phyloP scores from a whole-genome alignment of 1,284 basidiomycete species.

The Hymenochaete sp. region DNA sequence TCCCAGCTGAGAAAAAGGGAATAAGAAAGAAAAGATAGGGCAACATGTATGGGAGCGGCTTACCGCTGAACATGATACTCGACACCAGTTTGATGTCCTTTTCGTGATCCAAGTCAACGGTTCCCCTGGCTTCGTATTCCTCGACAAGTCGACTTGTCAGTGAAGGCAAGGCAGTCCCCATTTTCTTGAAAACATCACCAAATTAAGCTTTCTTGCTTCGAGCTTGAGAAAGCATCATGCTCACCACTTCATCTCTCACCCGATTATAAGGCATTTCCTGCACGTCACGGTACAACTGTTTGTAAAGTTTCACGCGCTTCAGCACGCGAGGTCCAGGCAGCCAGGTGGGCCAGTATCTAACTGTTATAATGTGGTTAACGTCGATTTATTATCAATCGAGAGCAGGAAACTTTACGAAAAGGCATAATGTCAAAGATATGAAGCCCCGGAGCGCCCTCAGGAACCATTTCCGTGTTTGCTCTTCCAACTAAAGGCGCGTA shows the following conservation, averaged over 20 bases:
- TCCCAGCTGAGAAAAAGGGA: constrained; percentile 11
- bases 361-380: constrained; percentile 3
- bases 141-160: constrained; percentile 9
- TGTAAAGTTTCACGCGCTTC: no score
- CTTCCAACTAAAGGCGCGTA: constrained; percentile 14
- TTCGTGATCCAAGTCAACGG: constrained; percentile 5
- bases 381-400: background rate
- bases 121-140: constrained; percentile 3
- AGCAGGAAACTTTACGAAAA: background rate
- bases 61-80: constrained; percentile 10
- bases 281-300: no score
- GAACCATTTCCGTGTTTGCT: background rate
- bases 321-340: constrained; percentile 25
- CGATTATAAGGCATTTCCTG: no score
- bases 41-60: background rate
- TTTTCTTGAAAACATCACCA: background rate
- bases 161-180: constrained; percentile 6
- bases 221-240: no score
- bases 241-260: no score
- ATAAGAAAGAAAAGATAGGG: no score
- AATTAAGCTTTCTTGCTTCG: no score
- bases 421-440: background rate
- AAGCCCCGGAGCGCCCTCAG: background rate
- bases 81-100: constrained; percentile 11
- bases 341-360: constrained; percentile 23